Evolutionary conservation across 2,329 filamentous ascomycete genomes (phyloP).

Genomic region (Lecanicillium sp.): DNA sequence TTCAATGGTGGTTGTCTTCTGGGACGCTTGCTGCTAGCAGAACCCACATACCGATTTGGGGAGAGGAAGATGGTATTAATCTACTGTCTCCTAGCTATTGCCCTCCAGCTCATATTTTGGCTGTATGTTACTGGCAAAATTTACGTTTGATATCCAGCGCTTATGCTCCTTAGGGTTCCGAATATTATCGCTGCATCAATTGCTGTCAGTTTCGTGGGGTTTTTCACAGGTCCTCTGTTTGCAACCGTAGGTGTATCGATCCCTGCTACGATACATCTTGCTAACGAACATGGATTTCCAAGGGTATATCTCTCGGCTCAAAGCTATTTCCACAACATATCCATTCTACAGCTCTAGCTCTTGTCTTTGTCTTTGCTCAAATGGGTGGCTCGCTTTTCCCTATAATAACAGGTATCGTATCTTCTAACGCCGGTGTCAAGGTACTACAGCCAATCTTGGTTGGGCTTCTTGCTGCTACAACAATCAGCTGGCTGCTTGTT

Average conservation of each 20-base stretch:
- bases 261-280: neutral
- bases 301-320: conserved; percentile 46
- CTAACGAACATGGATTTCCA: neutral
- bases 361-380: conserved; percentile 51
- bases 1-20: conserved; percentile 50
- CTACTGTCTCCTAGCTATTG: conserved; percentile 43
- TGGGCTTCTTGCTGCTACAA: conserved; percentile 35
- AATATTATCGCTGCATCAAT: conserved; percentile 42
- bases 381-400: conserved; percentile 48
- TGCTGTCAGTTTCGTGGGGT: conserved; percentile 44
- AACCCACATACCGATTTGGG: conserved; percentile 50
- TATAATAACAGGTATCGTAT: conserved; percentile 44
- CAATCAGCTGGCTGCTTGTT: conserved; percentile 37
- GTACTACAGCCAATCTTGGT: conserved; percentile 45
- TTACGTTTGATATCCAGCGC: neutral
- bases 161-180: conserved; percentile 22
- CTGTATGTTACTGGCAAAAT: conserved; percentile 25
- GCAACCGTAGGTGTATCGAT: conserved; percentile 34
- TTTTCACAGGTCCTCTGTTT: conserved; percentile 51
- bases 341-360: conserved; percentile 27
- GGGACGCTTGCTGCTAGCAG: conserved; percentile 47
- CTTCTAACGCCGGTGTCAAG: conserved; percentile 32
- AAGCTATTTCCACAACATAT: conserved; percentile 36
- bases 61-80: conserved; percentile 48
- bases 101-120: conserved; percentile 52